Evolutionary conservation across 352 stramenopile genomes (phyloP).

Genomic region (Lagenidium sp.): DNA sequence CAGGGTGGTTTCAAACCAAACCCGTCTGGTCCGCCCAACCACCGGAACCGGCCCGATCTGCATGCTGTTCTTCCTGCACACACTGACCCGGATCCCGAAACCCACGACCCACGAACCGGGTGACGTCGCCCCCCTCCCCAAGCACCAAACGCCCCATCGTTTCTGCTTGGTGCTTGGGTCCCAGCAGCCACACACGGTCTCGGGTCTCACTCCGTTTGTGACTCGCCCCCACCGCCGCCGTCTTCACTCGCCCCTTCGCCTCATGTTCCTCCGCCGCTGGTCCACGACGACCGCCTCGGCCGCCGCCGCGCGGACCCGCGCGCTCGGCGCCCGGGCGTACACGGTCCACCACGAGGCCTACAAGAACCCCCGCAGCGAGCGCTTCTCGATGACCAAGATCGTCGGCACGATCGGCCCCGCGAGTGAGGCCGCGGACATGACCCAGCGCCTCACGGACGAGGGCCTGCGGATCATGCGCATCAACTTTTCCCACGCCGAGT

Average conservation of each 20-base stretch:
- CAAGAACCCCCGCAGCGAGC: slow-evolving; percentile 70
- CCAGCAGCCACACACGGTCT: no score
- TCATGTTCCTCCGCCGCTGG: slow-evolving; percentile 11
- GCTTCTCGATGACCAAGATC: slow-evolving; percentile 91
- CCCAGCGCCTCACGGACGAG: slow-evolving; percentile 77
- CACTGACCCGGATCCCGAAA: no score
- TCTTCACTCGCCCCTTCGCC: not conserved
- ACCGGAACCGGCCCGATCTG: no score
- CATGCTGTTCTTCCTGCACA: no score
- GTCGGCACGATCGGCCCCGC: slow-evolving; percentile 91
- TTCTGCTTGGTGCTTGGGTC: no score
- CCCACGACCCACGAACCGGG: no score
- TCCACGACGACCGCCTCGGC: not conserved
- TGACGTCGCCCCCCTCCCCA: no score
- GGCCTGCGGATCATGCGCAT: slow-evolving; percentile 91
- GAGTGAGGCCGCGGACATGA: slow-evolving; percentile 64
- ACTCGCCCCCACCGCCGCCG: slow-evolving; percentile 7
- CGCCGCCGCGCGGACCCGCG: not conserved
- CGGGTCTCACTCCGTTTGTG: no score
- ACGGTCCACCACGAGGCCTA: slow-evolving; percentile 34
- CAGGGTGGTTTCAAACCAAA: no score
- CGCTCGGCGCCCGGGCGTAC: slow-evolving; percentile 9
- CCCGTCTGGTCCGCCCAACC: no score
- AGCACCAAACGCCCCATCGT: no score
- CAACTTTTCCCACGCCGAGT: slow-evolving; percentile 94